Evolutionary conservation across 192 early-diverging fungal species (phyloP).

Genomic region (Rhizoclosmatium globosum): DNA sequence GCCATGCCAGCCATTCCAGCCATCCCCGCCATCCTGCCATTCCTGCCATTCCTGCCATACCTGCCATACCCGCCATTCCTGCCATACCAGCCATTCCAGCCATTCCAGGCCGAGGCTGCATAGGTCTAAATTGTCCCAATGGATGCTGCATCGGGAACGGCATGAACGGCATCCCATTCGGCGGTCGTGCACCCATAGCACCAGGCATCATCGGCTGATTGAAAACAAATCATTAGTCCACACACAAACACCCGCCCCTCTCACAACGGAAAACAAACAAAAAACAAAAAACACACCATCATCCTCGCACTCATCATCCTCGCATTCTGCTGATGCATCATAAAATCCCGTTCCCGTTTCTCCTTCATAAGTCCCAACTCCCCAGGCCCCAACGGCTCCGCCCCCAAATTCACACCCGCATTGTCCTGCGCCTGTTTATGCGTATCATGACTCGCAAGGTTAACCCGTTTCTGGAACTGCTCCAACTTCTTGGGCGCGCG

Average conservation of each 20-base stretch:
- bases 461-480: constrained; percentile 32
- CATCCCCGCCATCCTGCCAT: not conserved
- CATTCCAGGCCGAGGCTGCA: constrained; percentile 1
- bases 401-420: constrained; percentile 44
- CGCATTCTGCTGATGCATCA: constrained; percentile 36
- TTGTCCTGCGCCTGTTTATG: constrained; percentile 49
- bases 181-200: not conserved
- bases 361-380: constrained; percentile 46
- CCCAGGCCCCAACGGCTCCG: constrained; percentile 33
- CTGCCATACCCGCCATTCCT: not conserved
- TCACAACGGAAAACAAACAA: not conserved
- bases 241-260: not conserved
- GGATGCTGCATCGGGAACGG: constrained; percentile 2
- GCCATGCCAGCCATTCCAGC: not conserved
- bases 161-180: constrained; percentile 20
- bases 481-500: constrained; percentile 11
- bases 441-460: constrained; percentile 45
- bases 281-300: constrained; percentile 13
- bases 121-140: constrained; percentile 20
- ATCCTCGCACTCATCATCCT: constrained; percentile 22
- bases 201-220: constrained; percentile 20
- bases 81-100: constrained; percentile 1
- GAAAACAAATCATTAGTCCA: not conserved
- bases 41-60: not conserved
- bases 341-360: constrained; percentile 34